Evolutionary conservation across 2,329 filamentous ascomycete species (phyloP), one percentile per base, ranked within the genome.

Genomic region (Beauveria rudraprayagi): DNA sequence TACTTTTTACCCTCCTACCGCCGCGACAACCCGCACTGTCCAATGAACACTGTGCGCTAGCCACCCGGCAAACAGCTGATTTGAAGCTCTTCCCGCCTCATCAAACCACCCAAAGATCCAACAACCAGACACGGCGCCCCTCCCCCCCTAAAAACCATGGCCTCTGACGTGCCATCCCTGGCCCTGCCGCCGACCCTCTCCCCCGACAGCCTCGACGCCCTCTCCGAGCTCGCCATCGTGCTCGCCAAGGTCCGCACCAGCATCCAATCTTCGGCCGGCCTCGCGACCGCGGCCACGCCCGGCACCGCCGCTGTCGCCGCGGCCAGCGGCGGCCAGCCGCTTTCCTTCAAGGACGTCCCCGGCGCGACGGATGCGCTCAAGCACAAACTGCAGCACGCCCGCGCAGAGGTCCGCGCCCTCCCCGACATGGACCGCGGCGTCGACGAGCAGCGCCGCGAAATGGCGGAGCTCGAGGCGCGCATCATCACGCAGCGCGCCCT

Each of bases 131-230:
- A 37, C 30, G 22, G 2, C 22, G 22, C 16, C 50, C 30, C 7
- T 3, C n/a, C 16, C 2, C n/a, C 30, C 11, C 5, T 1, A 14
- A 43, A 26, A 46, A 62, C 58, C 50, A 68, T 68, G 65, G 66
- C 70, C 70, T 75, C 76, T 44, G 51, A 56, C 46, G 51, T 67
- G 75, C 78, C 75, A 69, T 77, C 75, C 24, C 78, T 81, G 69
- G 76, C 78, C 64, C 76, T 83, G 62, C 81, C 87, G 37, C 76
- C 83, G 3, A 85, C 88, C 61, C 88, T 94, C 64, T 83, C 90
- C 55, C 89, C 92, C 30, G 88, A 92, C 73, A 85, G 86, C 55
- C 91, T 97, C 76, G 92, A 96, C 77, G 85, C 91, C 67, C 83
- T 96, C 59, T 91, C 92, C 28, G 86, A 92, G 69, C 84, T 97